Evolutionary conservation across 331 rosid species (phyloP), one percentile per base, ranked within the genome.

Genomic region (Quercus phellos): DNA sequence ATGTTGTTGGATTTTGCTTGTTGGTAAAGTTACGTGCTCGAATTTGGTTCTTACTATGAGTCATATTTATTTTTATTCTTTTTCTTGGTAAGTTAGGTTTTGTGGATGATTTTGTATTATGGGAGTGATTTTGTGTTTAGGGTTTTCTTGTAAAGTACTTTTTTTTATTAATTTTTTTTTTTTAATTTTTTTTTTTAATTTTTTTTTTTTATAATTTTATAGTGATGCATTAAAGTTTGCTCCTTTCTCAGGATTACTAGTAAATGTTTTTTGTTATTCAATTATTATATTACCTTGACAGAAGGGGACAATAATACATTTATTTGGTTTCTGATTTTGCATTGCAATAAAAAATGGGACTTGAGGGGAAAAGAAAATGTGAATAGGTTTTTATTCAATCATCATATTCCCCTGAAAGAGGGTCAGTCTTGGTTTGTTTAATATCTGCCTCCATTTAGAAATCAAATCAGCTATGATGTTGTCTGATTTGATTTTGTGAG

Each of bases 41-140:
- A 71, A 70, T 67, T 83, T 63, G 17, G 58, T 70, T 54, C 17
- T 46, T 46, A 12, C 53, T 46, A 3, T 46, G 53, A 63, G 16
- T 7, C 24, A 5, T 2, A 35, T 53, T 5, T 32, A 12, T 51
- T n/a, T 69, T 17, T 17, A 51, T 82, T 56, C 46, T 26, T 12
- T 56, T n/a, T 6, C 14, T 32, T 4, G 35, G 68, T 26, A 10
- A 26, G 61, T 8, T 80, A 80, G 87, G 87, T 82, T 61, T 84
- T 78, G 51, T 72, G 21, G 50, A 14, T 14, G 35, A 80, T 42
- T 68, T 73, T 55, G 76, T 56, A 21, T 68, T n/a, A 32, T 38
- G 53, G 5, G 56, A 12, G 30, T 59, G 58, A 72, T 53, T 34
- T 75, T 59, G 26, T 38, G 58, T 29, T 60, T 71, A 56, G 77